phyloP scores from a whole-genome alignment of 2,329 filamentous ascomycete genomes.

The Aureobasidium sp. region DNA sequence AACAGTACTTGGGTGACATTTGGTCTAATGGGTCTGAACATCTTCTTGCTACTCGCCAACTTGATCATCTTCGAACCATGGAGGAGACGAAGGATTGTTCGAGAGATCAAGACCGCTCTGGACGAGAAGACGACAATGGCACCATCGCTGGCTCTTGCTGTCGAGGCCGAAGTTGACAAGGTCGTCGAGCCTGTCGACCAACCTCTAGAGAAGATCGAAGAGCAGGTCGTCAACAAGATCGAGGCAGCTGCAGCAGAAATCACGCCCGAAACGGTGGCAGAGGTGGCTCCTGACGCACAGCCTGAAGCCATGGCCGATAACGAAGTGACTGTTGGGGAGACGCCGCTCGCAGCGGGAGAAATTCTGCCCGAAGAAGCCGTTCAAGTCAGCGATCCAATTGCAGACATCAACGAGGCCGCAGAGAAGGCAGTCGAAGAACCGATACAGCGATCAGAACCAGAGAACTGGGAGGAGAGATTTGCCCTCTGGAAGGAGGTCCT shows the following conservation, averaged over 20 bases:
- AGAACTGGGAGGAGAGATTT: conserved; percentile 6
- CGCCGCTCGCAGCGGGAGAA: conserved; percentile 17
- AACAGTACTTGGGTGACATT: conserved; percentile 99
- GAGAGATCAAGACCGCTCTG: conserved; percentile 60
- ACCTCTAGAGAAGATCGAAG: conserved; percentile 19
- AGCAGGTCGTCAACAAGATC: conserved; percentile 18
- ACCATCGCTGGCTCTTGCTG: not conserved
- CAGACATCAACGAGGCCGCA: not conserved
- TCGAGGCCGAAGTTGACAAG: not conserved
- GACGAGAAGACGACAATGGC: conserved; percentile 54
- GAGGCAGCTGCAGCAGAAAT: conserved; percentile 15
- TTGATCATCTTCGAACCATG: conserved; percentile 91
- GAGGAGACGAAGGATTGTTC: conserved; percentile 71
- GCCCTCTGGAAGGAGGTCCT: not conserved
- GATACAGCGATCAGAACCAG: not conserved
- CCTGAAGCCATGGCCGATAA: not conserved
- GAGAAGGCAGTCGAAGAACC: not conserved
- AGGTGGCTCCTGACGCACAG: not conserved
- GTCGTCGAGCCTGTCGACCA: not conserved
- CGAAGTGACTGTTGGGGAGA: conserved; percentile 10
- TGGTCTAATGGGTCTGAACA: conserved; percentile 95
- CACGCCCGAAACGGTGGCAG: not conserved
- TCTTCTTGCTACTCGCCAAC: conserved; percentile 75
- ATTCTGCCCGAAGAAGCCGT: conserved; percentile 20
- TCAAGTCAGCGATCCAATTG: conserved; percentile 7